Evolutionary conservation across 2,329 filamentous ascomycete genomes (phyloP).

Genomic region (Peltaster fructicola): DNA sequence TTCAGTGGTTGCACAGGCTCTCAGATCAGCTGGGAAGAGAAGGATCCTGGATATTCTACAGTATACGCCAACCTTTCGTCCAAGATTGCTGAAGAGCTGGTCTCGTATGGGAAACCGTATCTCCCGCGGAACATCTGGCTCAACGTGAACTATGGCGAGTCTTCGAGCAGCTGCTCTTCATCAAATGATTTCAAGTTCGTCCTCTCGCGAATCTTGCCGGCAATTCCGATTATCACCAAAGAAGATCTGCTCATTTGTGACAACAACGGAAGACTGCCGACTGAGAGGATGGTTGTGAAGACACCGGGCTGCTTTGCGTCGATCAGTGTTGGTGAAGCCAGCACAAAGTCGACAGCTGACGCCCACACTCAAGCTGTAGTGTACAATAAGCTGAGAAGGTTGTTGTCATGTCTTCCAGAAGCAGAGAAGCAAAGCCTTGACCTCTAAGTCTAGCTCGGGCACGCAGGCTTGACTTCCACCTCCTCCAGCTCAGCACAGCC

Average conservation of each 20-base stretch:
- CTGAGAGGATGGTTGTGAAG: constrained; percentile 36
- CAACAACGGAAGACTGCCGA: constrained; percentile 33
- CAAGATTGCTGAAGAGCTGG: constrained; percentile 37
- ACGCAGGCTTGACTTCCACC: too few species aligned
- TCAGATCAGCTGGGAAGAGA: constrained; percentile 35
- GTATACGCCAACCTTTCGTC: constrained; percentile 48
- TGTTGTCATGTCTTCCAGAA: constrained; percentile 34
- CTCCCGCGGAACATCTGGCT: constrained; percentile 43
- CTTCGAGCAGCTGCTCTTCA: constrained; percentile 32
- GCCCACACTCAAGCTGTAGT: constrained; percentile 35
- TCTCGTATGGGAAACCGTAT: constrained; percentile 42
- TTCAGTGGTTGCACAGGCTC: constrained; percentile 41
- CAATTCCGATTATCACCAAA: constrained; percentile 17
- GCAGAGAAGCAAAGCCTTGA: too few species aligned
- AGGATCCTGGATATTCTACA: constrained; percentile 32
- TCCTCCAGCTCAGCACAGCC: too few species aligned
- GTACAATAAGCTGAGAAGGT: constrained; percentile 30
- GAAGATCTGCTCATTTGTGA: constrained; percentile 42
- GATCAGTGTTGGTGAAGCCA: constrained; percentile 44
- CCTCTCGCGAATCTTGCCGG: constrained; percentile 40
- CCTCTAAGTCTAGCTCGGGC: too few species aligned
- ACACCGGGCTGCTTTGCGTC: constrained; percentile 41
- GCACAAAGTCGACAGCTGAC: constrained; percentile 41
- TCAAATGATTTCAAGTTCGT: constrained; percentile 44
- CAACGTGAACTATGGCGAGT: constrained; percentile 51